phyloP scores from a whole-genome alignment of 208 protist species.

The Angomonas desouzai region DNA sequence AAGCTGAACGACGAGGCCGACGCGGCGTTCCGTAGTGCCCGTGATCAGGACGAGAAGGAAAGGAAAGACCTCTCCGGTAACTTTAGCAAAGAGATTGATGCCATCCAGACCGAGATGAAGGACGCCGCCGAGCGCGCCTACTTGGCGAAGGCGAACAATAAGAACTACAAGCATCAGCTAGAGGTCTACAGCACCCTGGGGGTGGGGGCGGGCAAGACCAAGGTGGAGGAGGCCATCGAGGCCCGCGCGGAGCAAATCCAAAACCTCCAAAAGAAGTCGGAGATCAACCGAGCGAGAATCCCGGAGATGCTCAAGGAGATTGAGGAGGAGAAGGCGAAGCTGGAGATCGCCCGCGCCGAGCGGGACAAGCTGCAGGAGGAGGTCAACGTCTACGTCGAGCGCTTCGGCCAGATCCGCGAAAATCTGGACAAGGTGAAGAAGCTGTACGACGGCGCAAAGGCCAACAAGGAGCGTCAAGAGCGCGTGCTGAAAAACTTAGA shows the following conservation, averaged over 20 bases:
- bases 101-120: slow-evolving; percentile 1
- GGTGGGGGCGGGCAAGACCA: background rate
- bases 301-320: slow-evolving; percentile 5
- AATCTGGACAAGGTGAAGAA: slow-evolving; percentile 6
- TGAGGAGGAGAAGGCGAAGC: background rate
- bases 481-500: background rate
- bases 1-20: slow-evolving; percentile 1
- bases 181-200: slow-evolving; percentile 4
- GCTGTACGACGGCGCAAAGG: slow-evolving; percentile 7
- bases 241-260: background rate
- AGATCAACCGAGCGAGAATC: slow-evolving; percentile 5
- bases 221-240: slow-evolving; percentile 9
- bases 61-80: slow-evolving; percentile 2
- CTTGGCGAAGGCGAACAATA: background rate
- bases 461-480: slow-evolving; percentile 1
- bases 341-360: background rate
- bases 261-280: slow-evolving; percentile 8
- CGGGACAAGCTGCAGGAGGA: slow-evolving; percentile 1
- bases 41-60: background rate
- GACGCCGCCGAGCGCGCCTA: background rate
- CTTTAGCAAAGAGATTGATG: slow-evolving; percentile 3
- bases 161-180: slow-evolving; percentile 11
- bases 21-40: background rate
- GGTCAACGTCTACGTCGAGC: slow-evolving; percentile 9
- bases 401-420: background rate